These are phyloP conservation scores for Suillus tomentosus DNA, from an alignment of 768 basidiomycete genomes.

Conservation along the genomic window DNA sequence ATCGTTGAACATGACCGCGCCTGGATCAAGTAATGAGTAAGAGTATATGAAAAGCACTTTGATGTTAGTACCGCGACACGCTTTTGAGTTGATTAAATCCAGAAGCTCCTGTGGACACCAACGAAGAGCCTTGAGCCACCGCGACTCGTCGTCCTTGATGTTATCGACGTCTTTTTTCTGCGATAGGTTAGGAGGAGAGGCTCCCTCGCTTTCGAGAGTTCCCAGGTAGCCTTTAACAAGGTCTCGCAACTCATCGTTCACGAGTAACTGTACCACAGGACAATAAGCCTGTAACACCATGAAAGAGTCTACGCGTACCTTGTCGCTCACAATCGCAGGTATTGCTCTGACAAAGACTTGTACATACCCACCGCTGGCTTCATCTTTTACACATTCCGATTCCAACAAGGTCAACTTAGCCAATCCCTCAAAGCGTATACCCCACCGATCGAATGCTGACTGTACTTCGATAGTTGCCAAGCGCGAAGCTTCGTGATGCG, in stretches of 20 bases:
- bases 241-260: slow-evolving; percentile 72
- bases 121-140: slow-evolving; percentile 73
- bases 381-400: slow-evolving; percentile 21
- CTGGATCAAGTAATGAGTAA: slow-evolving; percentile 41
- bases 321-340: slow-evolving; percentile 72
- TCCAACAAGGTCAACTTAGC: slow-evolving; percentile 25
- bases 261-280: slow-evolving; percentile 49
- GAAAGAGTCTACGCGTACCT: slow-evolving; percentile 40
- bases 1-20: slow-evolving; percentile 98
- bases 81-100: slow-evolving; percentile 91
- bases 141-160: slow-evolving; percentile 25
- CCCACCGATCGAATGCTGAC: slow-evolving; percentile 66
- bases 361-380: slow-evolving; percentile 47
- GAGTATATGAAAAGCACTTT: slow-evolving; percentile 7
- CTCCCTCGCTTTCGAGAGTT: slow-evolving; percentile 53
- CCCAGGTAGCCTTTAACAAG: slow-evolving; percentile 74
- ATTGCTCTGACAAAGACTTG: slow-evolving; percentile 66
- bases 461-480: slow-evolving; percentile 46
- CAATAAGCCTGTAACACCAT: slow-evolving; percentile 14
- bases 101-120: slow-evolving; percentile 83
- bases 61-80: slow-evolving; percentile 74
- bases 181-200: slow-evolving; percentile 21
- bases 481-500: slow-evolving; percentile 58
- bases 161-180: slow-evolving; percentile 16
- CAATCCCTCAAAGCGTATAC: slow-evolving; percentile 55